These are phyloP conservation scores for Leptographium lundbergii DNA, from an alignment of 2,329 filamentous ascomycete genomes.

Conservation along the genomic window DNA sequence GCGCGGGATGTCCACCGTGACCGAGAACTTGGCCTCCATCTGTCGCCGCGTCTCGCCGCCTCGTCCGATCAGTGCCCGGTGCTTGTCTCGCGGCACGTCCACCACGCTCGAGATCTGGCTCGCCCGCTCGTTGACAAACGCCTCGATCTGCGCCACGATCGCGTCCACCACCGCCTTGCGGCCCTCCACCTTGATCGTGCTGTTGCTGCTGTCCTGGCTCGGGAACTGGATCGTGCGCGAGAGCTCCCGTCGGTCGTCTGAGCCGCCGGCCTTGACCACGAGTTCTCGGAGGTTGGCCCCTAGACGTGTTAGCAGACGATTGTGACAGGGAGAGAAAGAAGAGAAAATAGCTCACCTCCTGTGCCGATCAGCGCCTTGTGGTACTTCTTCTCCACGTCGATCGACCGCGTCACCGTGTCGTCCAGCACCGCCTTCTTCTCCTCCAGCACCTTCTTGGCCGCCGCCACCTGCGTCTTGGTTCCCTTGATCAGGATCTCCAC, in stretches of 20 bases:
- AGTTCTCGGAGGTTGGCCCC: slow-evolving; percentile 78
- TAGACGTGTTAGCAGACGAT: slow-evolving; percentile 20
- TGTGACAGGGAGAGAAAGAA: neutral
- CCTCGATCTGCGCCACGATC: slow-evolving; percentile 70
- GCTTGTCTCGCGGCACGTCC: slow-evolving; percentile 81
- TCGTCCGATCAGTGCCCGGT: slow-evolving; percentile 80
- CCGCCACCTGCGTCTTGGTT: slow-evolving; percentile 78
- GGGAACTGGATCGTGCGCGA: slow-evolving; percentile 92
- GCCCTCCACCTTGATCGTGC: slow-evolving; percentile 79
- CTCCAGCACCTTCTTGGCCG: slow-evolving; percentile 81
- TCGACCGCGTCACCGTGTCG: slow-evolving; percentile 69
- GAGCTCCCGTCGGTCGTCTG: slow-evolving; percentile 70
- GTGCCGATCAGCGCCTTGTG: slow-evolving; percentile 82
- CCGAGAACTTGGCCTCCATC: slow-evolving; percentile 74
- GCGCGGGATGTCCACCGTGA: slow-evolving; percentile 81
- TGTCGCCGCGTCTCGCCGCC: slow-evolving; percentile 78
- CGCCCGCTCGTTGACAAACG: slow-evolving; percentile 71
- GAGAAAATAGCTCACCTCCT: slow-evolving; percentile 52
- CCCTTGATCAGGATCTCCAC: slow-evolving; percentile 89
- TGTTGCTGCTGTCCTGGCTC: slow-evolving; percentile 70
- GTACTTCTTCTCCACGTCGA: slow-evolving; percentile 90
- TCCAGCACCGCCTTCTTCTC: slow-evolving; percentile 82
- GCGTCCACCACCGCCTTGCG: slow-evolving; percentile 74
- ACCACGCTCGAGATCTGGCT: slow-evolving; percentile 67
- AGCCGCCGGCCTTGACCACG: slow-evolving; percentile 77